Percentiles rank a stretch among this genome's conserved stretches.
Conservation (phyloP, 805 yeast genomes). For the Wickerhamiella spandovensis region DNA sequence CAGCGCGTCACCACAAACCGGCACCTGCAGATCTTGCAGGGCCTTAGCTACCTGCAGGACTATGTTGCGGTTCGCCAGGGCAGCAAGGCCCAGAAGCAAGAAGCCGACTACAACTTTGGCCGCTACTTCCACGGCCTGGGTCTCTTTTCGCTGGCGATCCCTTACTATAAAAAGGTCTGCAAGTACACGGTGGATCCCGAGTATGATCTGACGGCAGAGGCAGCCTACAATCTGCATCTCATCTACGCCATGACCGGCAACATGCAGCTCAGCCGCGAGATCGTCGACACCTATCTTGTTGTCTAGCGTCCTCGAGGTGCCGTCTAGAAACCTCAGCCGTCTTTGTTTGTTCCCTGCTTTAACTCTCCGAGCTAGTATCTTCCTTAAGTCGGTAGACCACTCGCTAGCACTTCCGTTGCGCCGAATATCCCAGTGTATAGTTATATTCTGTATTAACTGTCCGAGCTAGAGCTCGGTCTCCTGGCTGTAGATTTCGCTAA, state of each 20-base stretch:
- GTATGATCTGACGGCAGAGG: conserved; percentile 54
- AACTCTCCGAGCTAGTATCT: too few species aligned
- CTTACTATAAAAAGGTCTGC: conserved; percentile 60
- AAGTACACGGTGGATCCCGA: conserved; percentile 30
- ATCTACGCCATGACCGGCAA: conserved; percentile 72
- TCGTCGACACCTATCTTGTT: conserved; percentile 54
- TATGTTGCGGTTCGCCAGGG: conserved; percentile 41
- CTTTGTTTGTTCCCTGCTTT: too few species aligned
- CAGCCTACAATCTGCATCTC: conserved; percentile 72
- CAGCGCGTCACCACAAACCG: conserved; percentile 79
- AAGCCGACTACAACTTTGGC: conserved; percentile 71
- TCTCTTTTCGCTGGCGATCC: conserved; percentile 55
- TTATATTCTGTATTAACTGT: too few species aligned
- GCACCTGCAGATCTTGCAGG: conserved; percentile 79
- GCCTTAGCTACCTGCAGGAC: conserved; percentile 62
- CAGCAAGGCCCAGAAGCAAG: conserved; percentile 37
- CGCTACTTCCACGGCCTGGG: conserved; percentile 77
- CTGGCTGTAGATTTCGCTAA: too few species aligned
- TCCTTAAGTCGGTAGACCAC: too few species aligned
- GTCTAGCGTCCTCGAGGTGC: too few species aligned
- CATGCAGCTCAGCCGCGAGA: conserved; percentile 41
- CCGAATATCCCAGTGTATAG: too few species aligned
- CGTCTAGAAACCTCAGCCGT: too few species aligned
- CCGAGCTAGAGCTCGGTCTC: too few species aligned
- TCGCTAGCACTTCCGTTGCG: too few species aligned